Base-by-base conservation (phyloP, 495 filamentous ascomycete genomes). In the Penicillium coprophilum region DNA sequence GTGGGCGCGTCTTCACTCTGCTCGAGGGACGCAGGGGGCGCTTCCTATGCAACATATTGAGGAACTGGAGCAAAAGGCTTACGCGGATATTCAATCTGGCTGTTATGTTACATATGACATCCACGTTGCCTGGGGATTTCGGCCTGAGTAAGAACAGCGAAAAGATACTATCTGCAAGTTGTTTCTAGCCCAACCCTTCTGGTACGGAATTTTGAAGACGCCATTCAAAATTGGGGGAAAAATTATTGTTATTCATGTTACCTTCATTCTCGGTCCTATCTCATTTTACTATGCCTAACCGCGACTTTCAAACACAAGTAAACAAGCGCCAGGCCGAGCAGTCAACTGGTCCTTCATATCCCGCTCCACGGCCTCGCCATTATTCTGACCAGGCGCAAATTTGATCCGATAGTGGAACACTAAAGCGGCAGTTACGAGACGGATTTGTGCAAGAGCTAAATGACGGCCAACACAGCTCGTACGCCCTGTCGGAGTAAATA, bases 401-500 rank as follows among this genome's bases (percentile, higher is more conserved):
- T 46, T 51, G 9, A 82, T 47, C 31, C 63, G 59, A 46, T 70
- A 76, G 3, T 57, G 48, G 4, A 63, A 60, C 1, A 69, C 60
- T 9, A 77, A 46, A 8, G 50, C 53, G 0, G 69, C 66, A 10
- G 70, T 50, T 2, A 72, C 66, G n/a, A 70, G 59, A 8, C 74
- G 68, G 24, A 79, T 53, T 31, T 82, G 77, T 51, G 71, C 69
- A 50, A 79, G 59, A 0, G 81, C 83, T 1, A 85, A 61, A 1
- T 71, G 55, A 57, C 79, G 79, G 15, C 83, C 82, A n/a, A 80
- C 66, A 50, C 82, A 85, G 15, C 48, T 53, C 34, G 70, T 74
- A 4, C 62, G 55, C 19, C 79, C 79, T 56, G 71, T 59, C 60
- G 21, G 20, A 13, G 34, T 17, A 75, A 77, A 21, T 7, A n/a